These are phyloP conservation scores for Colletotrichum eremochloae DNA, from an alignment of 2,329 filamentous ascomycete species.

Conservation along the genomic window DNA sequence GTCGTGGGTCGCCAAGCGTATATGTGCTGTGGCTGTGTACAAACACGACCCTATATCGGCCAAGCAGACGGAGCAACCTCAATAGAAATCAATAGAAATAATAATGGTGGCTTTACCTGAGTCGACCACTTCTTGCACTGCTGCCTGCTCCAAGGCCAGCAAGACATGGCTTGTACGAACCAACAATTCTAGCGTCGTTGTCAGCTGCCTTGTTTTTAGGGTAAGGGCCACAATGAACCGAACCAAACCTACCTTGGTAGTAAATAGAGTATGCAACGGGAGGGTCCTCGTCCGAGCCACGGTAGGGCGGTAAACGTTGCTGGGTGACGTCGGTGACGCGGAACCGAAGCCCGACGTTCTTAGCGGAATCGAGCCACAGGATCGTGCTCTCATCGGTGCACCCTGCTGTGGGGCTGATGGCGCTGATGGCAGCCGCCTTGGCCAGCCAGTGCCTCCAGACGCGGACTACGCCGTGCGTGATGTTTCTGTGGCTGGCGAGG, in stretches of 20 bases:
- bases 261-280: slow-evolving; percentile 78
- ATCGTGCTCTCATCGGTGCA: slow-evolving; percentile 53
- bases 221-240: not conserved
- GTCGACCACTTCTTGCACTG: slow-evolving; percentile 69
- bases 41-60: slow-evolving; percentile 12
- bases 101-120: slow-evolving; percentile 78
- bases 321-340: slow-evolving; percentile 60
- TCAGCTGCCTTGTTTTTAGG: slow-evolving; percentile 32
- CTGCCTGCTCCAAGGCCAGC: slow-evolving; percentile 74
- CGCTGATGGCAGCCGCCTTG: slow-evolving; percentile 62
- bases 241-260: slow-evolving; percentile 72
- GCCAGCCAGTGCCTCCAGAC: slow-evolving; percentile 81
- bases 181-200: slow-evolving; percentile 70
- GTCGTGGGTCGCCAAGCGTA: not conserved
- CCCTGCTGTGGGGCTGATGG: slow-evolving; percentile 45
- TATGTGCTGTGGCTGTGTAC: not conserved
- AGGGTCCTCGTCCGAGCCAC: slow-evolving; percentile 72
- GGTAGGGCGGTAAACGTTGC: slow-evolving; percentile 66
- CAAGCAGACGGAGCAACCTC: slow-evolving; percentile 46
- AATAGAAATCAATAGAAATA: slow-evolving; percentile 62
- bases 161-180: slow-evolving; percentile 75
- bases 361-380: slow-evolving; percentile 76
- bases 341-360: slow-evolving; percentile 77
- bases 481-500: slow-evolving; percentile 73
- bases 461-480: slow-evolving; percentile 77